Evolutionary conservation across 768 basidiomycete genomes (phyloP).

Genomic region (Mycena capillaripes): DNA sequence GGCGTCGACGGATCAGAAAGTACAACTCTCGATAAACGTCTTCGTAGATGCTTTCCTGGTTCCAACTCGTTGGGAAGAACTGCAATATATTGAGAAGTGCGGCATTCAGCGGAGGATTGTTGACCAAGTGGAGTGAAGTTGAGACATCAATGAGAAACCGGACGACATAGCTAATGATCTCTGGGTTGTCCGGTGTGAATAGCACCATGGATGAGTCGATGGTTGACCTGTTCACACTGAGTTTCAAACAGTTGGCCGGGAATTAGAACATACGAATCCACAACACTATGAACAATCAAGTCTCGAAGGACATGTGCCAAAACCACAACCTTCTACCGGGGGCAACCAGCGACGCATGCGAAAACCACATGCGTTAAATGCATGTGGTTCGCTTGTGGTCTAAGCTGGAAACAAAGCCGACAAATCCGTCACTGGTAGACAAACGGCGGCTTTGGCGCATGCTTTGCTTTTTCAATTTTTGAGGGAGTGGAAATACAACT

Average conservation of each 20-base stretch:
- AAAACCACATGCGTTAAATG: too few relatives aligned
- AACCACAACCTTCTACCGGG: background rate
- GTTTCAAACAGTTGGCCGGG: too few relatives aligned
- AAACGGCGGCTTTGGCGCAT: too few relatives aligned
- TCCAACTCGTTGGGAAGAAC: background rate
- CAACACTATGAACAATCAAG: background rate
- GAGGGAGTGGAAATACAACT: too few relatives aligned
- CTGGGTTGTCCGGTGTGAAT: background rate
- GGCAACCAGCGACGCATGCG: too few relatives aligned
- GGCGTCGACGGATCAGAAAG: background rate
- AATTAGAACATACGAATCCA: background rate
- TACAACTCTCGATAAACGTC: background rate
- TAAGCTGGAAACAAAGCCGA: too few relatives aligned
- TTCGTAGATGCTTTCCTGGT: background rate
- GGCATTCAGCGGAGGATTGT: background rate
- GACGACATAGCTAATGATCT: background rate
- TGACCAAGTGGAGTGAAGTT: background rate
- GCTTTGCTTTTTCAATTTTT: too few relatives aligned
- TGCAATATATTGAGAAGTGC: background rate
- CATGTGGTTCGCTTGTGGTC: too few relatives aligned
- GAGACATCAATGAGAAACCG: background rate
- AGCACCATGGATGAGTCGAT: background rate
- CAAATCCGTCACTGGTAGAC: too few relatives aligned
- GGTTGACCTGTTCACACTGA: background rate
- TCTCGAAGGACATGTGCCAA: background rate